phyloP scores from a whole-genome alignment of 441 rosid genomes.

The Mallotus japonicus region DNA sequence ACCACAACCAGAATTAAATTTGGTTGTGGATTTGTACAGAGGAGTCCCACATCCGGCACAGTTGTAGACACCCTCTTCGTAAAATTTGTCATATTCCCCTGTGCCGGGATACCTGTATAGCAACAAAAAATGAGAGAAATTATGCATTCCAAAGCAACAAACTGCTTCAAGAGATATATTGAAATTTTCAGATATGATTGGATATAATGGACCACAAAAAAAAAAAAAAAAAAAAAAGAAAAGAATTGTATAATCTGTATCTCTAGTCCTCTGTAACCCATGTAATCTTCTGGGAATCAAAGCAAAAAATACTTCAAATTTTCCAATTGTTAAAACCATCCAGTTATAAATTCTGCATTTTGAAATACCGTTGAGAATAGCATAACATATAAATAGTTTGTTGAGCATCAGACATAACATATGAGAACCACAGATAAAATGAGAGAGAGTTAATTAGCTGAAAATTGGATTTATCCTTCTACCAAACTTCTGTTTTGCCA shows the following conservation, averaged over 20 bases:
- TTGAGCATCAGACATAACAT: not conserved
- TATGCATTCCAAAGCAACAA: no score
- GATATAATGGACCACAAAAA: not conserved
- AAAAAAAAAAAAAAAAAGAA: no score
- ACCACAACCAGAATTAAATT: conserved; percentile 86
- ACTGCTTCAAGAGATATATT: not conserved
- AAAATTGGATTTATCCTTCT: not conserved
- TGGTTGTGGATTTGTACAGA: conserved; percentile 72
- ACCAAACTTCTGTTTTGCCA: not conserved
- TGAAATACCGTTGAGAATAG: not conserved
- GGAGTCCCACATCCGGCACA: conserved; percentile 94
- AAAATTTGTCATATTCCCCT: conserved; percentile 70
- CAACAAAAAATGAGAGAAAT: conserved; percentile 8
- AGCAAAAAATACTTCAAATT: not conserved
- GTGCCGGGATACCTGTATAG: conserved; percentile 73
- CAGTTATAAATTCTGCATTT: not conserved
- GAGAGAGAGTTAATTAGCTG: not conserved
- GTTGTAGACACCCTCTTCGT: conserved; percentile 58
- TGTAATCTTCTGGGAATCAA: not conserved
- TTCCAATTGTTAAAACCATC: not conserved
- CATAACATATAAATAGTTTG: not conserved
- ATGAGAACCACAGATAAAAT: not conserved
- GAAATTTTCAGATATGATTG: not conserved
- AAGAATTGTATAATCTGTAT: not conserved
- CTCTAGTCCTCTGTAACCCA: not conserved